Percentiles rank a stretch among this genome's conserved stretches.
Evolutionary conservation across 768 basidiomycete genomes (phyloP).

Genomic region (Boletellus sp.): DNA sequence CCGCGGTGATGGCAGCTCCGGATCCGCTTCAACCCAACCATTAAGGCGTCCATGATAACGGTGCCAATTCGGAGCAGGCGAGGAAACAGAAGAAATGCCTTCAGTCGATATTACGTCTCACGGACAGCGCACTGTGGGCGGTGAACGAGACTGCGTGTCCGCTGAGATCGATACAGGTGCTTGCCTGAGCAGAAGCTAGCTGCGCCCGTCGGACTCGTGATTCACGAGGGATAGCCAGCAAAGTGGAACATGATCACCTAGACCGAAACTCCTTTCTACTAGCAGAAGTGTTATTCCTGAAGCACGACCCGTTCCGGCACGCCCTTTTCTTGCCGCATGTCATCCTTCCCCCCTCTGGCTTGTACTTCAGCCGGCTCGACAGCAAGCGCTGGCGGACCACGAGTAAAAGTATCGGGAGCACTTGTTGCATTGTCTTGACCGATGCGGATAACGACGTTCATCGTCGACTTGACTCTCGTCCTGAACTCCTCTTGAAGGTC

Average conservation of each 20-base stretch:
- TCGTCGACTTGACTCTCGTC: conserved; percentile 67
- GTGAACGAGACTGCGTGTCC: no score
- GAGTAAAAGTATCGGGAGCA: conserved; percentile 9
- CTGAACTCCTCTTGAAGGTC: conserved; percentile 54
- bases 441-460: conserved; percentile 57
- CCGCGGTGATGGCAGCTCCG: not conserved
- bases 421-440: conserved; percentile 51
- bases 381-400: not conserved
- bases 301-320: conserved; percentile 31
- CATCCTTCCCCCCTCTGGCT: conserved; percentile 9
- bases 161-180: no score
- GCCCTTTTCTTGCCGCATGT: conserved; percentile 2
- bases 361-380: conserved; percentile 7
- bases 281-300: conserved; percentile 36
- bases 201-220: no score
- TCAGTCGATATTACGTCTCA: not conserved
- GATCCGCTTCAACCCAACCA: not conserved
- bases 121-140: no score
- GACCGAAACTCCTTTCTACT: not conserved
- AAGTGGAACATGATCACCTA: not conserved
- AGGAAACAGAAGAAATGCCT: no score
- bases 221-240: not conserved
- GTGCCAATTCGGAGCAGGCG: not conserved
- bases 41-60: not conserved
- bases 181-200: no score